Conservation (phyloP, 306 rosid species). For the Corylus heterophylla region DNA sequence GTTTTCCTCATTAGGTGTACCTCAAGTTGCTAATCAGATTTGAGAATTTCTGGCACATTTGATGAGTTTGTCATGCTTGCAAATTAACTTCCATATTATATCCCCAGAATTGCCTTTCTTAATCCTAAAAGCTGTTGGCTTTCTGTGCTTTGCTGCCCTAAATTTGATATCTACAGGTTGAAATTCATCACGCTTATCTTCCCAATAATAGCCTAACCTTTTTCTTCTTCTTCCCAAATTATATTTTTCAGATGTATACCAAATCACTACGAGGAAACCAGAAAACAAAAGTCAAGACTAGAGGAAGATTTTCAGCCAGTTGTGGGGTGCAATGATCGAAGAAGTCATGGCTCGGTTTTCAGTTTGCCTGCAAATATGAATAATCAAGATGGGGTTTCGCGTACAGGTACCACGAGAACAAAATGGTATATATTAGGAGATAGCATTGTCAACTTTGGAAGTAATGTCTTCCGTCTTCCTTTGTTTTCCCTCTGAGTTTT, state of each 20-base stretch:
- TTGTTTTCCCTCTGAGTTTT: not conserved
- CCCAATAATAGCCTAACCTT: not conserved
- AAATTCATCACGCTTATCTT: not conserved
- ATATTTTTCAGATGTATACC: slow-evolving; percentile 34
- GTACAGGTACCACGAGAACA: slow-evolving; percentile 14
- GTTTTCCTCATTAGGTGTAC: not conserved
- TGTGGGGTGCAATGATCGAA: slow-evolving; percentile 7
- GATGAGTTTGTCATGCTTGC: slow-evolving; percentile 4
- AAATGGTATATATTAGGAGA: not conserved
- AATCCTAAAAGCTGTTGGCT: not conserved
- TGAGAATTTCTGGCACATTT: not conserved
- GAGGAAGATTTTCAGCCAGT: slow-evolving; percentile 4
- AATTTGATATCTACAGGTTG: not conserved
- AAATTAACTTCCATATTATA: not conserved
- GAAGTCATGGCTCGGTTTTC: slow-evolving; percentile 15
- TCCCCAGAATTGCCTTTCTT: not conserved
- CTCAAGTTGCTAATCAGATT: not conserved
- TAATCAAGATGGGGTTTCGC: slow-evolving; percentile 12
- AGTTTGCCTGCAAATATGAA: slow-evolving; percentile 17
- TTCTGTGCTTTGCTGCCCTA: not conserved
- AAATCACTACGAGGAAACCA: slow-evolving; percentile 19
- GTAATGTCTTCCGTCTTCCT: not conserved
- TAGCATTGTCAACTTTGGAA: not conserved
- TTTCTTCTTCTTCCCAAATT: slow-evolving; percentile 1
- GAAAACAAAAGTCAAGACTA: not conserved